phyloP scores from a whole-genome alignment of 2,329 filamentous ascomycete species.

The Thielaviopsis populi region DNA sequence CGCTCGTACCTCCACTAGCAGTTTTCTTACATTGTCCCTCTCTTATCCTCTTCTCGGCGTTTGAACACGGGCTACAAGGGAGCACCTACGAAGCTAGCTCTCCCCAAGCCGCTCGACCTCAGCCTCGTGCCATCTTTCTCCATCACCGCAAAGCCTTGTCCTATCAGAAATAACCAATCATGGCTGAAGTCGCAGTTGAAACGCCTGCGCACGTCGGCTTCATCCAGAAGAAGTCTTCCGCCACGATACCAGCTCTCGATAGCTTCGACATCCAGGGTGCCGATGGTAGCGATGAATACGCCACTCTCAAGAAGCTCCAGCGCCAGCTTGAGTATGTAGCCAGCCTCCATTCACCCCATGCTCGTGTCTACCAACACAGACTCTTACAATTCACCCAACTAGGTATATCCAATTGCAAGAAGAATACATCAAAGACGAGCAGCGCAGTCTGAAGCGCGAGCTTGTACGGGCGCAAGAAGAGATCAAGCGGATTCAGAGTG shows the following conservation, averaged over 20 bases:
- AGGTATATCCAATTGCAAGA: conserved; percentile 95
- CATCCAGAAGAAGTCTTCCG: conserved; percentile 68
- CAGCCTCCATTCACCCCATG: background rate
- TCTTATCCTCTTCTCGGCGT: background rate
- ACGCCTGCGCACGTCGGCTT: conserved; percentile 56
- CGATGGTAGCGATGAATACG: conserved; percentile 84
- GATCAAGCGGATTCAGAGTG: conserved; percentile 98
- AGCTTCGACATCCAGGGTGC: conserved; percentile 69
- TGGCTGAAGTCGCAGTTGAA: conserved; percentile 82
- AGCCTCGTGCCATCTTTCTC: conserved; percentile 8
- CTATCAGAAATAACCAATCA: conserved; percentile 28
- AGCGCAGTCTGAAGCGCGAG: conserved; percentile 93
- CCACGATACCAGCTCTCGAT: conserved; percentile 78
- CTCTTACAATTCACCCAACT: conserved; percentile 1
- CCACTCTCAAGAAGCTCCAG: conserved; percentile 89
- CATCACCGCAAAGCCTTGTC: background rate
- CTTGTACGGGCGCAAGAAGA: conserved; percentile 95
- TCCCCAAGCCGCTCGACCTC: background rate
- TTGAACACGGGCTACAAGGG: background rate
- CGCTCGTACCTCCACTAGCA: background rate
- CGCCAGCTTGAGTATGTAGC: conserved; percentile 75
- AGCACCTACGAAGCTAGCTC: background rate
- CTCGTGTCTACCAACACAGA: background rate
- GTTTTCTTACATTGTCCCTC: background rate
- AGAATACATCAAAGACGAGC: conserved; percentile 99